Evolutionary conservation across 1,284 basidiomycete genomes (phyloP).

Genomic region (Malassezia sp.): DNA sequence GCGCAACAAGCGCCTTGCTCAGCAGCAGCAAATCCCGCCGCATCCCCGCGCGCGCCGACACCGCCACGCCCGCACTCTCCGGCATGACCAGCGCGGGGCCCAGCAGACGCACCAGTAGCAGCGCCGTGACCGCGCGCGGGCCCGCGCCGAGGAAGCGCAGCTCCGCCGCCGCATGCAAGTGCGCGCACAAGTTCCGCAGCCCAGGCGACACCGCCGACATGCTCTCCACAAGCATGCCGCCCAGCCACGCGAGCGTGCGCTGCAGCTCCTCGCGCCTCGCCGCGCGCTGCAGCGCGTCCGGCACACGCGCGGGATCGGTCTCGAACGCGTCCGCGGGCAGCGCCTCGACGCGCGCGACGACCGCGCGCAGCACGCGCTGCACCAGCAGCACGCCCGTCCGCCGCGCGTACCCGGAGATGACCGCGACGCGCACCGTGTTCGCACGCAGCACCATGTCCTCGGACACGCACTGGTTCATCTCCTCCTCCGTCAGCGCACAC

Average conservation of each 20-base stretch:
- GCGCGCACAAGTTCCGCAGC: not conserved
- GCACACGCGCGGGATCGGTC: not conserved
- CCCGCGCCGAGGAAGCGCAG: not conserved
- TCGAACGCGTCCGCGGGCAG: not conserved
- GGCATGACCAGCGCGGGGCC: conserved; percentile 8
- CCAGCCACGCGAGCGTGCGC: not conserved
- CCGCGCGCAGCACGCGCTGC: not conserved
- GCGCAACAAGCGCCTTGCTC: conserved; percentile 8
- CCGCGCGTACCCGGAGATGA: conserved; percentile 3
- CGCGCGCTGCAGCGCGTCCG: too few relatives aligned
- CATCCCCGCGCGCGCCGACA: not conserved
- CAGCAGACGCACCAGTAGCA: conserved; percentile 4
- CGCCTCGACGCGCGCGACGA: not conserved
- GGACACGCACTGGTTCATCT: not conserved
- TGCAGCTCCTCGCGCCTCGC: not conserved
- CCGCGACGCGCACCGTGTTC: not conserved
- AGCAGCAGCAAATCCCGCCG: conserved; percentile 5
- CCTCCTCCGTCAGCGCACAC: not conserved
- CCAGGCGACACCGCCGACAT: not conserved
- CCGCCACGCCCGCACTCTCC: not conserved
- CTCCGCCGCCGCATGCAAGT: not conserved
- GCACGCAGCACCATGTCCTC: conserved; percentile 3
- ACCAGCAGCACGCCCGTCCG: not conserved
- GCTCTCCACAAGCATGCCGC: not conserved
- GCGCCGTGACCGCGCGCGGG: not conserved